Conservation (phyloP, 768 basidiomycete species). For the Phanerochaete carnosa region DNA sequence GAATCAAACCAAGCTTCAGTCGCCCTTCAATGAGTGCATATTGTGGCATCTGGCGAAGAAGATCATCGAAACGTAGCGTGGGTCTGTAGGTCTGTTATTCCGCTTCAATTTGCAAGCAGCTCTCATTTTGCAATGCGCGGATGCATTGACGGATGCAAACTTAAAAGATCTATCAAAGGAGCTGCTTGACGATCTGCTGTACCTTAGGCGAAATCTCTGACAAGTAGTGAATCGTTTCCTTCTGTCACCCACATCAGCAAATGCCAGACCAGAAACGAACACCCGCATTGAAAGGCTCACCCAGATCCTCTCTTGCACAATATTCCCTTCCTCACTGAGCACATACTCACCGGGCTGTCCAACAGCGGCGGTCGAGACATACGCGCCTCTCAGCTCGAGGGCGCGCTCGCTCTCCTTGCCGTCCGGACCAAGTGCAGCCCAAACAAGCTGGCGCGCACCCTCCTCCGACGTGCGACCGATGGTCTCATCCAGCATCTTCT, state of each 20-base stretch:
- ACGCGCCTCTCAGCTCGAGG: slow-evolving; percentile 19
- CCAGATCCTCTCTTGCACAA: slow-evolving; percentile 32
- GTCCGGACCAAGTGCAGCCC: slow-evolving; percentile 22
- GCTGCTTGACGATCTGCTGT: no score
- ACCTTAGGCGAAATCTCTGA: no score
- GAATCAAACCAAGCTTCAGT: not conserved
- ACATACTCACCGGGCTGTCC: slow-evolving; percentile 31
- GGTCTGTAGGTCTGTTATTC: not conserved
- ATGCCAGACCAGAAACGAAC: no score
- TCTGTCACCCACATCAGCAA: no score
- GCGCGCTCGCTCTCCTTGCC: slow-evolving; percentile 20
- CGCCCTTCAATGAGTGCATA: not conserved
- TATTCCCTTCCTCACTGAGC: slow-evolving; percentile 26
- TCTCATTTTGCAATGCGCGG: no score
- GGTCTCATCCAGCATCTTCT: slow-evolving; percentile 14
- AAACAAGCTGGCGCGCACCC: slow-evolving; percentile 34
- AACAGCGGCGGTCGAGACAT: slow-evolving; percentile 8
- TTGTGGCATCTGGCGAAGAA: not conserved
- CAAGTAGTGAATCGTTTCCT: no score
- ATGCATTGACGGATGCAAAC: no score
- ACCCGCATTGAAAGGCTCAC: no score
- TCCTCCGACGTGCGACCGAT: slow-evolving; percentile 33
- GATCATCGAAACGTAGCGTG: not conserved
- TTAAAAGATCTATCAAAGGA: no score
- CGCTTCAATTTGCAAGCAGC: no score